phyloP scores from a whole-genome alignment of 352 stramenopile species.

The Phytophthora macrochlamydospora region DNA sequence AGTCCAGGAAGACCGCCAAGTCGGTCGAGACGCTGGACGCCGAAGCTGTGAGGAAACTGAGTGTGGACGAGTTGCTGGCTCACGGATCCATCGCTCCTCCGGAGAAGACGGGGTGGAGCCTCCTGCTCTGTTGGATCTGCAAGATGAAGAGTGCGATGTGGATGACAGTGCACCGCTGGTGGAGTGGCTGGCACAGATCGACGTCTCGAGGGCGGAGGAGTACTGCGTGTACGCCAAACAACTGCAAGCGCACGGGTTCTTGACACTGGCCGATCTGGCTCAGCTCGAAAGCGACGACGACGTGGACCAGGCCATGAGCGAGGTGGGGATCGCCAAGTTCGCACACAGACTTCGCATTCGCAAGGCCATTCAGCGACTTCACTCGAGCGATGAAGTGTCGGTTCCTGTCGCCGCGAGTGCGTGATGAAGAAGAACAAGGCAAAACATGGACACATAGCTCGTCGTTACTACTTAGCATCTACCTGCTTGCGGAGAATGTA shows the following conservation, averaged over 20 bases:
- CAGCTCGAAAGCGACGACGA: constrained; percentile 65
- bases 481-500: constrained; percentile 26
- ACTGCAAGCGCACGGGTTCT: constrained; percentile 73
- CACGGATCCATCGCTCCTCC: constrained; percentile 30
- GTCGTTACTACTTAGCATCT: constrained; percentile 42
- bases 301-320: constrained; percentile 77
- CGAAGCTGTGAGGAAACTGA: constrained; percentile 54
- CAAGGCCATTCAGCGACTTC: constrained; percentile 69
- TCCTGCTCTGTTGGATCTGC: constrained; percentile 28
- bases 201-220: constrained; percentile 48
- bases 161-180: constrained; percentile 38
- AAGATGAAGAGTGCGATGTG: constrained; percentile 29
- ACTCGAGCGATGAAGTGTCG: constrained; percentile 21
- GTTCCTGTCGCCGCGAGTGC: constrained; percentile 38
- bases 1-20: constrained; percentile 22
- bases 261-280: constrained; percentile 56
- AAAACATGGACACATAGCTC: constrained; percentile 23
- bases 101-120: constrained; percentile 42
- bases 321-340: constrained; percentile 80
- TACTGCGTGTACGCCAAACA: constrained; percentile 62
- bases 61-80: constrained; percentile 58
- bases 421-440: constrained; percentile 25
- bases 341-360: constrained; percentile 68
- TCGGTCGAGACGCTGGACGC: constrained; percentile 35
- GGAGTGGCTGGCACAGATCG: constrained; percentile 62